Percentiles rank a stretch among this genome's conserved stretches.
phyloP scores from a whole-genome alignment of 176 grass and related monocot genomes.

The Cenchrus purpureus region DNA sequence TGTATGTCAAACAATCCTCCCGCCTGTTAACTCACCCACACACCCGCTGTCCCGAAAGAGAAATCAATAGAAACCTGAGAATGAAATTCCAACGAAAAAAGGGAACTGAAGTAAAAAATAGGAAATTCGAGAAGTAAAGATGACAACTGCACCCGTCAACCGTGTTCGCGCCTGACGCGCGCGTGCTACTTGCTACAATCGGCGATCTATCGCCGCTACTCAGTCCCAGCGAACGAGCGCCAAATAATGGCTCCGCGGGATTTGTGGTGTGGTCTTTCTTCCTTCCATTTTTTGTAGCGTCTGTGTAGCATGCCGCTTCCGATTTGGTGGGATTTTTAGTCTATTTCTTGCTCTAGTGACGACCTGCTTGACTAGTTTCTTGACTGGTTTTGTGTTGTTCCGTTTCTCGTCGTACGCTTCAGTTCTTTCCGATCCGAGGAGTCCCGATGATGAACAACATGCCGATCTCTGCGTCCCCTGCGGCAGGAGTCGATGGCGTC shows the following conservation, averaged over 20 bases:
- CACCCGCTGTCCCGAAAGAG: too few relatives aligned
- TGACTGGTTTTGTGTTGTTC: constrained; percentile 48
- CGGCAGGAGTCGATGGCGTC: constrained; percentile 9
- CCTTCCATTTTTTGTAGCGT: constrained; percentile 26
- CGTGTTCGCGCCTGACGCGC: too few relatives aligned
- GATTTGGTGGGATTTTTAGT: constrained; percentile 41
- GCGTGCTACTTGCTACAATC: too few relatives aligned
- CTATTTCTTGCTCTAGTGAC: constrained; percentile 34
- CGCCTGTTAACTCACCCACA: too few relatives aligned
- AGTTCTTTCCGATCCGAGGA: constrained; percentile 51
- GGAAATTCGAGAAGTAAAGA: too few relatives aligned
- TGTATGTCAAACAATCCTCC: too few relatives aligned
- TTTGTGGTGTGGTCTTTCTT: constrained; percentile 2
- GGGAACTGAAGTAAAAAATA: too few relatives aligned
- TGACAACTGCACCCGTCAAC: too few relatives aligned
- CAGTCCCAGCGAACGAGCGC: too few relatives aligned
- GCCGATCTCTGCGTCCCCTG: constrained; percentile 46
- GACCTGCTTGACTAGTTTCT: constrained; percentile 49
- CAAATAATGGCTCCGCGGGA: neutral
- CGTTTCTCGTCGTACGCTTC: neutral
- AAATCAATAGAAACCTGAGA: too few relatives aligned
- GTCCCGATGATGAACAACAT: constrained; percentile 48
- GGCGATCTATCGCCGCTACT: too few relatives aligned
- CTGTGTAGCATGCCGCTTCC: neutral
- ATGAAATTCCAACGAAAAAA: too few relatives aligned